Evolutionary conservation across 495 filamentous ascomycete species (phyloP).

Genomic region (Penicillium subrubescens): DNA sequence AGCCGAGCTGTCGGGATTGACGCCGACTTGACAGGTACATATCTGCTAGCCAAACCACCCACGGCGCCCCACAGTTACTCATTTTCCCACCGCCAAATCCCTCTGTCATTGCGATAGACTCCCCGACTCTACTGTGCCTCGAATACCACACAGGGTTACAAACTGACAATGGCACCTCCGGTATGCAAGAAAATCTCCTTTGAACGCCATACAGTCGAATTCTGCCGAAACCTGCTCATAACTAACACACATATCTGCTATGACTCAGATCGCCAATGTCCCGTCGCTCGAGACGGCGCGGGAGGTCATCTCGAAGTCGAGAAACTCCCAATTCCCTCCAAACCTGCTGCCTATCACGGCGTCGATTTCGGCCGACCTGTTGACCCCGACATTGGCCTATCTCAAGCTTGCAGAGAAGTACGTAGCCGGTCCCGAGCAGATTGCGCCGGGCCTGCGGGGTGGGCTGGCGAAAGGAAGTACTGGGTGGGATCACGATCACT

Average conservation of each 20-base stretch:
- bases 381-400: constrained; percentile 91
- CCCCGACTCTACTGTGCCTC: constrained; percentile 3
- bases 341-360: constrained; percentile 87
- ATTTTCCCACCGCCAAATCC: constrained; percentile 34
- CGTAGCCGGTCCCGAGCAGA: constrained; percentile 33
- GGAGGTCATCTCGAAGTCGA: constrained; percentile 55
- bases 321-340: constrained; percentile 58
- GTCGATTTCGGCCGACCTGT: constrained; percentile 83
- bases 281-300: constrained; percentile 47
- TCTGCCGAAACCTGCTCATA: background rate
- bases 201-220: background rate
- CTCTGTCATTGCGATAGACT: constrained; percentile 14
- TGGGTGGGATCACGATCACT: constrained; percentile 18
- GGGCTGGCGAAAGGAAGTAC: constrained; percentile 7
- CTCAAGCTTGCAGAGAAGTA: constrained; percentile 79
- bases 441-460: constrained; percentile 6
- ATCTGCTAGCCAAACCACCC: background rate
- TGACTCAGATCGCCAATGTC: constrained; percentile 41
- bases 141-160: background rate
- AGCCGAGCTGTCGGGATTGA: background rate
- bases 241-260: constrained; percentile 13
- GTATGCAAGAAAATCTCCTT: constrained; percentile 26
- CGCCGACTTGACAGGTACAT: background rate
- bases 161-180: constrained; percentile 37
- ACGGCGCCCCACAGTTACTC: constrained; percentile 24